Percentiles rank a stretch among this genome's conserved stretches.
Conservation (phyloP, 1,284 basidiomycete species). For the Fomitopsis schrenkii region DNA sequence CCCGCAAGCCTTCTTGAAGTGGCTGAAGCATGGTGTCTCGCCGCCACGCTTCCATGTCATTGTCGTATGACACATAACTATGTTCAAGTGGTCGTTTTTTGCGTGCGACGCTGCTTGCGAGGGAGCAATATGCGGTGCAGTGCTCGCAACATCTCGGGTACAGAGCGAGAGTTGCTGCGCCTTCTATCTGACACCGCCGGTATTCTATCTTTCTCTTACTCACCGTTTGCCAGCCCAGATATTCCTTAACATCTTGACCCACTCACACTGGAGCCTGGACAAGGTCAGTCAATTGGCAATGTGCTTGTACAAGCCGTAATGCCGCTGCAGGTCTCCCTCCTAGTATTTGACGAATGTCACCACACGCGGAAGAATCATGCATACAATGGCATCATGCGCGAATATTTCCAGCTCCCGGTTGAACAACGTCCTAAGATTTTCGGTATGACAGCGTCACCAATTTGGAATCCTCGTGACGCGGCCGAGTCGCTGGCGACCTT, state of each 20-base stretch:
- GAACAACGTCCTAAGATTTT: constrained; percentile 71
- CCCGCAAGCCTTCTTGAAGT: too few species aligned
- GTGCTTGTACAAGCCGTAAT: not conserved
- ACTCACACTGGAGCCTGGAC: constrained; percentile 72
- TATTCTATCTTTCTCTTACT: not conserved
- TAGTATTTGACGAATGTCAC: constrained; percentile 84
- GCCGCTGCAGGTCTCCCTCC: constrained; percentile 54
- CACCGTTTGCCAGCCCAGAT: constrained; percentile 59
- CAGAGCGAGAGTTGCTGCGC: too few species aligned
- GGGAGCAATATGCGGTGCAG: too few species aligned
- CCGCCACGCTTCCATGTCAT: too few species aligned
- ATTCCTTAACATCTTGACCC: constrained; percentile 72
- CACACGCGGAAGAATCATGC: constrained; percentile 77
- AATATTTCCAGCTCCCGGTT: constrained; percentile 56
- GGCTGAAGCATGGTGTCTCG: too few species aligned
- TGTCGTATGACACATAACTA: too few species aligned
- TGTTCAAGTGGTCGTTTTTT: too few species aligned
- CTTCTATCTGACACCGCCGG: not conserved
- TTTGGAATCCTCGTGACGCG: constrained; percentile 71
- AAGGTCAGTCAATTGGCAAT: constrained; percentile 34
- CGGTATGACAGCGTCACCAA: constrained; percentile 84
- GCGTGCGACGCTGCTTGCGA: too few species aligned
- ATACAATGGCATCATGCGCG: constrained; percentile 76
- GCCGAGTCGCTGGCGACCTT: constrained; percentile 54
- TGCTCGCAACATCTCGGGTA: too few species aligned